Evolutionary conservation across 2,329 filamentous ascomycete species (phyloP).

Genomic region (Blastomyces silverae): DNA sequence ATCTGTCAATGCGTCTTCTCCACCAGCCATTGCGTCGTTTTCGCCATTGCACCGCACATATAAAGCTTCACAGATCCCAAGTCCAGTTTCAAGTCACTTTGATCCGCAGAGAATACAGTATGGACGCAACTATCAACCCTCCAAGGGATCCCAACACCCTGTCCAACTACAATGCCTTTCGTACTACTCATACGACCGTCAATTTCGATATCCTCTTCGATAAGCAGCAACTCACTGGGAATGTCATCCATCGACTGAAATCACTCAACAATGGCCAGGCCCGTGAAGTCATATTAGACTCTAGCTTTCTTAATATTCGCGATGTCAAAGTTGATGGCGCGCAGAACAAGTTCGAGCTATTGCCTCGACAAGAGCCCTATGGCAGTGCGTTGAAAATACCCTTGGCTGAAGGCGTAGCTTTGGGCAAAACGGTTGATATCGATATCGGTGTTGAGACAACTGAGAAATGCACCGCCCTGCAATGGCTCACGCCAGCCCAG

Average conservation of each 20-base stretch:
- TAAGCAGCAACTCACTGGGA: constrained; percentile 67
- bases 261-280: constrained; percentile 66
- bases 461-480: constrained; percentile 78
- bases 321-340: constrained; percentile 63
- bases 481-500: constrained; percentile 91
- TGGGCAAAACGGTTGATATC: constrained; percentile 44
- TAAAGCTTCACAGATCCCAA: neutral
- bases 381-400: constrained; percentile 44
- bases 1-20: neutral
- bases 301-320: constrained; percentile 70
- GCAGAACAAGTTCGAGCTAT: constrained; percentile 61
- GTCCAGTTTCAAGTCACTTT: neutral
- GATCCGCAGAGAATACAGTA: constrained; percentile 16
- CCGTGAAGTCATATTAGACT: constrained; percentile 77
- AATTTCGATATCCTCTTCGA: constrained; percentile 80
- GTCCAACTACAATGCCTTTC: constrained; percentile 85
- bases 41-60: neutral
- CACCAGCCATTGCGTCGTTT: neutral
- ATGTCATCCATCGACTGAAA: constrained; percentile 68
- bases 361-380: constrained; percentile 64
- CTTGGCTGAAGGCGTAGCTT: constrained; percentile 43
- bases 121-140: constrained; percentile 37
- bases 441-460: constrained; percentile 72
- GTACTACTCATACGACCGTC: constrained; percentile 73
- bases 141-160: constrained; percentile 80